A percentile compares a stretch with the other conserved stretches of the same genome.
These are phyloP conservation scores for Malania oleifera DNA, from an alignment of 164 flowering plant species.

Conservation along the genomic window DNA sequence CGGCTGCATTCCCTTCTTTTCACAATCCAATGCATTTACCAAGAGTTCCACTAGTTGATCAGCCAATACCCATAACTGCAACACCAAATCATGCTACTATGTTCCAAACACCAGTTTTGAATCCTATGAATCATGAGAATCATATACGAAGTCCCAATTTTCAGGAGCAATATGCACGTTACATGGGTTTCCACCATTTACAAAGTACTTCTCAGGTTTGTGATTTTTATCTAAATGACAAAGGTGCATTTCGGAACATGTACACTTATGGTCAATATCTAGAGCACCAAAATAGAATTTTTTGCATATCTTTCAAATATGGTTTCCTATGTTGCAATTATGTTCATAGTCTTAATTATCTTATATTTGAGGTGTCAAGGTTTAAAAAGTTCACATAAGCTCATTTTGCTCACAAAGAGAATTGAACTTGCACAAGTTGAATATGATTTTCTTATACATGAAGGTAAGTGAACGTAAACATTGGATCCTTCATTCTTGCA, in stretches of 20 bases:
- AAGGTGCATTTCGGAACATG: too few relatives aligned
- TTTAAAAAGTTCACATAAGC: too few relatives aligned
- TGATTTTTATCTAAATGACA: background rate
- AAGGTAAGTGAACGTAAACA: too few relatives aligned
- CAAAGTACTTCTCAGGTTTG: conserved; percentile 40
- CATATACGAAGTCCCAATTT: conserved; percentile 37
- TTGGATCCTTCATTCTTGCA: too few relatives aligned
- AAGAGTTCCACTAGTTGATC: conserved; percentile 44
- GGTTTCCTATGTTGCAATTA: too few relatives aligned
- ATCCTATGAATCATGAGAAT: conserved; percentile 35
- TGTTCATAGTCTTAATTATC: too few relatives aligned
- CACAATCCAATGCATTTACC: conserved; percentile 37
- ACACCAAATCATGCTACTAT: conserved; percentile 27
- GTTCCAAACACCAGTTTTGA: conserved; percentile 23
- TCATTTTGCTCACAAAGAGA: too few relatives aligned
- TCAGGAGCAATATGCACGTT: conserved; percentile 37
- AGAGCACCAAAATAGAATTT: too few relatives aligned
- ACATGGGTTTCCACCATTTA: conserved; percentile 42
- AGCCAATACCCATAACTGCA: conserved; percentile 18
- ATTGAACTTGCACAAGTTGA: too few relatives aligned
- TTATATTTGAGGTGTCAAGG: too few relatives aligned
- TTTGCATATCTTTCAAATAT: background rate
- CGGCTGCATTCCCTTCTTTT: conserved; percentile 17
- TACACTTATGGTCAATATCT: too few relatives aligned
- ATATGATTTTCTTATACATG: too few relatives aligned